A percentile compares a stretch with the other conserved stretches of the same genome.
phyloP scores from a whole-genome alignment of 441 rosid genomes.

The Aquilaria agallochum region DNA sequence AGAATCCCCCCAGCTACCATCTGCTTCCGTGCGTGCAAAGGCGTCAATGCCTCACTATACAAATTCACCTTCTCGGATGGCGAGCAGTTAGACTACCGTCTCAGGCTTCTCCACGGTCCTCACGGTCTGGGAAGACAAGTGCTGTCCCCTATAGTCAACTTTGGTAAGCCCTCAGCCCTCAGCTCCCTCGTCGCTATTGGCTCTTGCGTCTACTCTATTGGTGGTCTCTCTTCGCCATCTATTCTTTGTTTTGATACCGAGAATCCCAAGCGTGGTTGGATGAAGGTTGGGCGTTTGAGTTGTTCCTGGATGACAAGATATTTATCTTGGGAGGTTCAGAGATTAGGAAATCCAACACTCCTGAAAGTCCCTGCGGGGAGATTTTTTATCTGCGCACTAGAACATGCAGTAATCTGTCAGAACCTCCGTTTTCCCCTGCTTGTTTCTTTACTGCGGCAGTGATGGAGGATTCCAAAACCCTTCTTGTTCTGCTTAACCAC shows the following conservation, averaged over 20 bases:
- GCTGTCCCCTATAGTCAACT: neutral
- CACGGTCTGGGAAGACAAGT: neutral
- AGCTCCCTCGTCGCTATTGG: neutral
- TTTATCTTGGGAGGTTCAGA: neutral
- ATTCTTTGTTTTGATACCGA: neutral
- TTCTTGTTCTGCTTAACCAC: neutral
- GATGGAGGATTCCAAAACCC: neutral
- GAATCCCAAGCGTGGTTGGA: neutral
- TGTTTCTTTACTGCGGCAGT: neutral
- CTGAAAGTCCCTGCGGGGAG: neutral
- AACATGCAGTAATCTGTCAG: neutral
- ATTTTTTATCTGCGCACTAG: neutral
- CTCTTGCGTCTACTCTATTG: neutral
- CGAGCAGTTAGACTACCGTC: neutral
- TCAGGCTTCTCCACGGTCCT: neutral
- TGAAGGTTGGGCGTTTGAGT: neutral
- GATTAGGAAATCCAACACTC: no score
- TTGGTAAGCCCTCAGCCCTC: neutral
- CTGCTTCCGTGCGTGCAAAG: neutral
- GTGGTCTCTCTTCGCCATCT: neutral
- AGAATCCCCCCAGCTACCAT: neutral
- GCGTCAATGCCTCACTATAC: neutral
- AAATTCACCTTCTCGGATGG: neutral
- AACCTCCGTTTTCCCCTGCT: neutral
- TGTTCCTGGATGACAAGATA: neutral